Evolutionary conservation across 371 early-diverging fungal species (phyloP).

Genomic region (Saksenaea oblongispora): DNA sequence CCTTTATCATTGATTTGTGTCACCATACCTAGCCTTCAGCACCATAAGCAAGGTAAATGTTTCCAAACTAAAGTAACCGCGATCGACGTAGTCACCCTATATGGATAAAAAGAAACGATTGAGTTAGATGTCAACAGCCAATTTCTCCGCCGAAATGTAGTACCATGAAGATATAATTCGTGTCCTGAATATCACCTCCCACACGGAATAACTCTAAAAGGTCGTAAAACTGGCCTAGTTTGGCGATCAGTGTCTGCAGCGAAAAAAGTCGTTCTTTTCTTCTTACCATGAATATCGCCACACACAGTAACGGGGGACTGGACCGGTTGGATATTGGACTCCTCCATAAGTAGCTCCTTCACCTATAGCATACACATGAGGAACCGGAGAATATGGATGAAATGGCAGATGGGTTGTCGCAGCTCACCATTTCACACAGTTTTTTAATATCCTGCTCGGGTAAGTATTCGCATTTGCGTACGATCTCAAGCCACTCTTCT

Average conservation of each 20-base stretch:
- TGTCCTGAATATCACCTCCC: constrained; percentile 97
- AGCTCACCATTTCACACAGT: constrained; percentile 86
- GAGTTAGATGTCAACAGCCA: not conserved
- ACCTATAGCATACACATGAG: constrained; percentile 67
- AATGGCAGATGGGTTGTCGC: not conserved
- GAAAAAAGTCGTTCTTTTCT: not conserved
- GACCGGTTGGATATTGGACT: constrained; percentile 95
- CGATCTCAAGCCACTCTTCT: constrained; percentile 54
- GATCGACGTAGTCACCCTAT: constrained; percentile 99
- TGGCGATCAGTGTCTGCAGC: not conserved
- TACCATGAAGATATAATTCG: constrained; percentile 98
- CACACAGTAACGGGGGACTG: constrained; percentile 98
- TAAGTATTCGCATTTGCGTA: constrained; percentile 84
- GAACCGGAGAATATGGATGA: constrained; percentile 11
- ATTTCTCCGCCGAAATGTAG: not conserved
- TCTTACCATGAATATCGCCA: constrained; percentile 96
- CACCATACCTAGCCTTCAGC: constrained; percentile 88
- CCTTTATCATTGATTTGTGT: not conserved
- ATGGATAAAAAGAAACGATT: not conserved
- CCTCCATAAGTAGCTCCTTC: constrained; percentile 93
- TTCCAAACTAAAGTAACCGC: constrained; percentile 99
- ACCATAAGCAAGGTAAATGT: constrained; percentile 96
- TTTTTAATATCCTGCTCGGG: constrained; percentile 93
- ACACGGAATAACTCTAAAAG: constrained; percentile 97
- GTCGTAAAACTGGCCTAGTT: constrained; percentile 95